Evolutionary conservation across 169 alveolate genomes (phyloP).

Genomic region (Cryptosporidium viatorum): DNA sequence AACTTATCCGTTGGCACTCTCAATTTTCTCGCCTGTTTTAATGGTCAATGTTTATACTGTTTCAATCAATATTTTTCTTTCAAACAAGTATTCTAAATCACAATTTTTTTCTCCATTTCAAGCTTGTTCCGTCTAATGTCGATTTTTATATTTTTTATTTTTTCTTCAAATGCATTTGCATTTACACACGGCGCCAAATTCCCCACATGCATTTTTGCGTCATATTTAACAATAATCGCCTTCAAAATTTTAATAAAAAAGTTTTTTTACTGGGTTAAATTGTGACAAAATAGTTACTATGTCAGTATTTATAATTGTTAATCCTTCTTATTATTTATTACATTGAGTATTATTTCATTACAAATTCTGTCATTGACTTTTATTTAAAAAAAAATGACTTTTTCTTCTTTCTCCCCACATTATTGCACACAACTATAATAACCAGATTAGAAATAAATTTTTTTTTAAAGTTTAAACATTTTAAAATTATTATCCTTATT

Average conservation of each 20-base stretch:
- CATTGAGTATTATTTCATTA: too few relatives aligned
- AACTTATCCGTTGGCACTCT: neutral
- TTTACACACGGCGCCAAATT: slow-evolving; percentile 61
- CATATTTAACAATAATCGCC: neutral
- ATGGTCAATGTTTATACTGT: neutral
- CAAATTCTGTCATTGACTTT: neutral
- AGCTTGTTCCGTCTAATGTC: slow-evolving; percentile 63
- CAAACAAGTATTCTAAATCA: neutral
- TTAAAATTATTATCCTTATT: neutral
- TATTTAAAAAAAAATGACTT: too few relatives aligned
- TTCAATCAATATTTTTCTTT: neutral
- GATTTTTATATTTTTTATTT: slow-evolving; percentile 16
- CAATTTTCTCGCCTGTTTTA: neutral
- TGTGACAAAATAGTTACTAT: too few relatives aligned
- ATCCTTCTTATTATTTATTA: too few relatives aligned
- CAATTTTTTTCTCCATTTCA: neutral
- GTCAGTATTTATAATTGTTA: too few relatives aligned
- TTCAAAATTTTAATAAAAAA: too few relatives aligned
- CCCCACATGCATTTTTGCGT: neutral
- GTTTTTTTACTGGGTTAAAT: too few relatives aligned
- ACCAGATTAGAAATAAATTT: too few relatives aligned
- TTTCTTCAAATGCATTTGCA: neutral
- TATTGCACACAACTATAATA: neutral
- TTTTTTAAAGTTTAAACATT: too few relatives aligned
- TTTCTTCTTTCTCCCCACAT: neutral